Evolutionary conservation across 371 early-diverging fungal genomes (phyloP), one percentile per base, ranked within the genome.

Genomic region (Haplosporangium sp.): DNA sequence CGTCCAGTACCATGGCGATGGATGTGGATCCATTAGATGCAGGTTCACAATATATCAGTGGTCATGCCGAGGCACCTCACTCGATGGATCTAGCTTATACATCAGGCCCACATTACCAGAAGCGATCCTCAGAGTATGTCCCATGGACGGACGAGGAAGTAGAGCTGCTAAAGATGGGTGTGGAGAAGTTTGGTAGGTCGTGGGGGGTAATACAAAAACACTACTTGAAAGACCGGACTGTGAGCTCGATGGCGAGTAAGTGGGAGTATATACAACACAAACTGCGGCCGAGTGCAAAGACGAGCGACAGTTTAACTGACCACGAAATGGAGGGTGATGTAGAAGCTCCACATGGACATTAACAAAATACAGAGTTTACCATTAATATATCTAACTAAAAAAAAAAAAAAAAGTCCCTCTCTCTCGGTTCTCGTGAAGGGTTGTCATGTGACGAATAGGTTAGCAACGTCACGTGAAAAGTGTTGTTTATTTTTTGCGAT

Each of bases 181-280:
- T 67, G 19, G 47, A 50, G 39, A 58, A 34, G 37, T 67, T 59
- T 48, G 67, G 67, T 1, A 37, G 67, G 50, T 67, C 67, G 15
- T 67, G 67, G 67, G 42, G 42, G 8, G 60, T 45, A 13, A 67
- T 67, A 34, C 67, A 67, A 47, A 20, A 60, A 2, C 58, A 59
- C 19, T 67, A 67, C 39, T 56, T 67, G 38, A 44, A 47, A 15
- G 67, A 67, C 2, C 67, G 67, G 19, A 48, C 67, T 59, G 39
- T 60, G 20, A 44, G 52, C 4, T 67, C 67, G n/a, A 67, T 67
- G 48, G 58, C 67, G 11, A 67, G 67, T 39, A 67, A 67, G 39
- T 67, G 67, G 67, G 67, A 67, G 19, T 58, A 67, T 38, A 2
- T 67, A 19, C 37, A 34, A 42, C 67, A 42, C 7, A 67, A 65